A percentile compares a stretch with the other conserved stretches of the same genome.
Conservation (phyloP, 495 filamentous ascomycete genomes). For the Hyaloscypha variabilis region DNA sequence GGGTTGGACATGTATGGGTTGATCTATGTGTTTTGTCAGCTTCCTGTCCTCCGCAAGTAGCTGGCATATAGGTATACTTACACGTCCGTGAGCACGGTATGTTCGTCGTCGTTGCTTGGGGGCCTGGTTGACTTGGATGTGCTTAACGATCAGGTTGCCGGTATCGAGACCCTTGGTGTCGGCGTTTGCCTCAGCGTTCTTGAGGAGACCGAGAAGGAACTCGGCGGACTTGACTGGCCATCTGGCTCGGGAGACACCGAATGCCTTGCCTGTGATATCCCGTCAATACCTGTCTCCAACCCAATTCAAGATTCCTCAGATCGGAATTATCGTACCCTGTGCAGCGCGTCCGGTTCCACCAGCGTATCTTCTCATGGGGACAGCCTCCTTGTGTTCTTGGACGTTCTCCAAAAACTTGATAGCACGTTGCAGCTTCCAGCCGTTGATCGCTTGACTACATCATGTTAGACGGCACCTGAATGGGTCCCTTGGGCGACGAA, state of each 20-base stretch:
- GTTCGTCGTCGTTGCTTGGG: slow-evolving; percentile 97
- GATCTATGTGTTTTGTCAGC: slow-evolving; percentile 61
- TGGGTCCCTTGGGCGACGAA: slow-evolving; percentile 81
- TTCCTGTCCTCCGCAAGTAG: background rate
- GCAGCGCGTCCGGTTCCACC: slow-evolving; percentile 91
- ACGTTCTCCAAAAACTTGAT: slow-evolving; percentile 96
- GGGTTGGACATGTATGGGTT: slow-evolving; percentile 99
- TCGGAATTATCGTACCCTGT: slow-evolving; percentile 75
- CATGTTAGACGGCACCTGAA: background rate
- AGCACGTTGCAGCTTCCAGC: slow-evolving; percentile 96
- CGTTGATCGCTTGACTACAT: slow-evolving; percentile 90
- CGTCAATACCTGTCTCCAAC: slow-evolving; percentile 22
- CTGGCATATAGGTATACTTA: slow-evolving; percentile 55
- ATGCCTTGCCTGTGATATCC: slow-evolving; percentile 82
- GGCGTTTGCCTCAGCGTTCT: slow-evolving; percentile 99
- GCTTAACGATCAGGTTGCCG: slow-evolving; percentile 93
- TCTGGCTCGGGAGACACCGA: slow-evolving; percentile 93
- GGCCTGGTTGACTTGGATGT: slow-evolving; percentile 99
- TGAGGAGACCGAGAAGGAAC: slow-evolving; percentile 94
- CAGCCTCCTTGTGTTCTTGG: slow-evolving; percentile 88
- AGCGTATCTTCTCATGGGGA: slow-evolving; percentile 95
- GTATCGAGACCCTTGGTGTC: slow-evolving; percentile 99
- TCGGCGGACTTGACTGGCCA: slow-evolving; percentile 99
- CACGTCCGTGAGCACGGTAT: slow-evolving; percentile 99
- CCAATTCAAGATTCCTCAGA: slow-evolving; percentile 8